Conservation (phyloP, 1,139 yeast species). For the Candida tetrigidarum region DNA sequence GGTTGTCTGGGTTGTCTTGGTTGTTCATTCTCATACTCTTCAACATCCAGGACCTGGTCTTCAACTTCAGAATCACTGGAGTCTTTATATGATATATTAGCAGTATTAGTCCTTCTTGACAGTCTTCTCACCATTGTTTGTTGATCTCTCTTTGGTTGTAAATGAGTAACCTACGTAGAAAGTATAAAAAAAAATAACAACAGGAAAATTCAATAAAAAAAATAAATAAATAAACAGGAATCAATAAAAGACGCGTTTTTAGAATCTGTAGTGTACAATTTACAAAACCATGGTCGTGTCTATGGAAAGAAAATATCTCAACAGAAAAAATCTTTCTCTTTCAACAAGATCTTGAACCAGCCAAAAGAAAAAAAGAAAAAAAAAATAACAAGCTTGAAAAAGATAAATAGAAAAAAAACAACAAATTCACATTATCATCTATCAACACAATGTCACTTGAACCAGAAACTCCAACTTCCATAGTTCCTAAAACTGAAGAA, state of each 20-base stretch:
- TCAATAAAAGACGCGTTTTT: conserved; percentile 6
- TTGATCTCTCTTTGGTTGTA: conserved; percentile 8
- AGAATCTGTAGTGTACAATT: conserved; percentile 1
- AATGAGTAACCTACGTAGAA: too few relatives aligned
- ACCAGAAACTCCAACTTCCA: conserved; percentile 24
- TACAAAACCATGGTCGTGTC: conserved; percentile 3
- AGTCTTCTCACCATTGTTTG: conserved; percentile 16
- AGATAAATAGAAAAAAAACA: conserved; percentile 1
- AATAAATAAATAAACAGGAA: conserved; percentile 5
- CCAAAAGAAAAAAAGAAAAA: conserved; percentile 4
- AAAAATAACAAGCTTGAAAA: neutral
- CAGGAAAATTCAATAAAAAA: neutral
- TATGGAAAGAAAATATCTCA: neutral
- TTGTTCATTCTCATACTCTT: conserved; percentile 10
- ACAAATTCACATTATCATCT: conserved; percentile 1
- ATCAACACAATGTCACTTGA: conserved; percentile 16
- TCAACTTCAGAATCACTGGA: conserved; percentile 17
- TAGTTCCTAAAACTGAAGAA: conserved; percentile 14
- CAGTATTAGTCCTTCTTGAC: conserved; percentile 12
- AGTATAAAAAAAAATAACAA: conserved; percentile 5
- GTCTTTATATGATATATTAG: conserved; percentile 13
- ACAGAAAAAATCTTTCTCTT: conserved; percentile 10
- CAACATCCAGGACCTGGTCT: conserved; percentile 18
- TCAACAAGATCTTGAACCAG: conserved; percentile 5
- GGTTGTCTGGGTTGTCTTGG: conserved; percentile 3